Base-by-base conservation (phyloP, 202 grass and related monocot genomes). In the Brachypodium distachyon region DNA sequence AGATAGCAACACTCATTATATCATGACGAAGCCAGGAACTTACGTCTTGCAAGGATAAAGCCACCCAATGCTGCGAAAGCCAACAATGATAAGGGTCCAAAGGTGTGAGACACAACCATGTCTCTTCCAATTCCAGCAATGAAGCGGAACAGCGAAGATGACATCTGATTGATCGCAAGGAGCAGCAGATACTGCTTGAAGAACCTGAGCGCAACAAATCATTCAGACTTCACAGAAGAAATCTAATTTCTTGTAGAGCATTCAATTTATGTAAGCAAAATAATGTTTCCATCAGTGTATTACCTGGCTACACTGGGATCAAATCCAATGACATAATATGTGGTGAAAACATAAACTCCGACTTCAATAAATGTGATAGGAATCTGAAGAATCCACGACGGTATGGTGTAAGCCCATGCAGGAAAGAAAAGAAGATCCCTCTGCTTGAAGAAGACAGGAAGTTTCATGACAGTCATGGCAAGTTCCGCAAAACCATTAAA, bases 361-460 rank as follows among this genome's bases (percentile, higher is more conserved):
- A 90, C 96, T 96, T 99, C 96, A 19, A 93, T 2, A 73, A 92
- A 92, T 56, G 96, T 62, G 69, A 99, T 93, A 43, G 96, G 96
- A 42, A 99, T 90, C 61, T 99, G 91, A 55, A 96, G 81, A 85
- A 99, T 87, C 91, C 92, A 96, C 12, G 85, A 83, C 28, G 96
- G 92, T 75, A 99, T 72, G 43, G 92, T 82, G 67, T 95, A 99
- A 39, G 91, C 82, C 96, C 96, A 99, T 63, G 92, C 85, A 85
- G 96, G 96, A 66, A 84, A 99, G 81, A 99, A 95, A 51, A 90
- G 87, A 70, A 95, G 81, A 83, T 99, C 96, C 73, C 96, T 85
- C 76, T 99, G 96, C 78, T 90, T 99, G 77, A 90, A 99, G 87
- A 99, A 99, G 75, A 99, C 92, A 1, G 96, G 96, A 17, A 99